A percentile compares a stretch with the other conserved stretches of the same genome.
Conservation (phyloP, 2,329 filamentous ascomycete genomes). For the Fusarium fujikuroi region DNA sequence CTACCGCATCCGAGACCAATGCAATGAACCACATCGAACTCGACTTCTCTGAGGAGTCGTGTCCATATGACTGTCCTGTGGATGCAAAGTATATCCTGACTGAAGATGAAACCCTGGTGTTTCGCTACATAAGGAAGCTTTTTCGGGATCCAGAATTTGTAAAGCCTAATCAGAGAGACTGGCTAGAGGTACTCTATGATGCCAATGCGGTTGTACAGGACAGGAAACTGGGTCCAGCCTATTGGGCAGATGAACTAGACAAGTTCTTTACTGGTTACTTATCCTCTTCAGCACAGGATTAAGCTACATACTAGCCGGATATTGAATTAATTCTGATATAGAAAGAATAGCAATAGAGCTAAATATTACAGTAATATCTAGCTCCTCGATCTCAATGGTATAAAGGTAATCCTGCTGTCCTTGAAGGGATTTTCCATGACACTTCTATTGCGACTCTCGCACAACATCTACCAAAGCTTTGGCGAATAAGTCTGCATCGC, state of each 20-base stretch:
- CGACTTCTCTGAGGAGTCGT: neutral
- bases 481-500: neutral
- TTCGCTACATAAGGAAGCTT: neutral
- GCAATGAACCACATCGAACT: accelerated
- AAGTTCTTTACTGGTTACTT: accelerated
- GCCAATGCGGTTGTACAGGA: neutral
- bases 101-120: neutral
- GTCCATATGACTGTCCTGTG: neutral
- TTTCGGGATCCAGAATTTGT: neutral
- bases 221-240: neutral
- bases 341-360: too few species aligned
- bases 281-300: neutral
- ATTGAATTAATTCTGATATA: too few species aligned
- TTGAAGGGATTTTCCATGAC: too few species aligned
- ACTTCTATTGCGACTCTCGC: neutral
- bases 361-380: too few species aligned
- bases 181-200: neutral
- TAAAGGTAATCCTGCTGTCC: too few species aligned
- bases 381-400: too few species aligned
- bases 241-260: neutral
- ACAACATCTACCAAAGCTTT: neutral
- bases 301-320: too few species aligned
- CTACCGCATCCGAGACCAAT: accelerated
- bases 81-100: neutral
- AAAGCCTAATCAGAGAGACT: neutral